Evolutionary conservation across 2,329 filamentous ascomycete genomes (phyloP).

Genomic region (Aspergillus awamori): DNA sequence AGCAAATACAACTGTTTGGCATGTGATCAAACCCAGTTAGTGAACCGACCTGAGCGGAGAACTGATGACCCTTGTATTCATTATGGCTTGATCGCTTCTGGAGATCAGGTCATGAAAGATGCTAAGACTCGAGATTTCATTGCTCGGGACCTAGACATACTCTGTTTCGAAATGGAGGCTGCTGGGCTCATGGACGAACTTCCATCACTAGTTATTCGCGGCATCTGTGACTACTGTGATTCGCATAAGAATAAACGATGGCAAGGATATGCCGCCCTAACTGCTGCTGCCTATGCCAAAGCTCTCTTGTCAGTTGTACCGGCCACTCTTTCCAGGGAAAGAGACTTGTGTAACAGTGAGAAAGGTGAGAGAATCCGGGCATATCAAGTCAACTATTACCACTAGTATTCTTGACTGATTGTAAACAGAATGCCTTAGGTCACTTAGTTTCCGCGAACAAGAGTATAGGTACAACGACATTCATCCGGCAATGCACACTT

Average conservation of each 20-base stretch:
- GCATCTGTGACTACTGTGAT: conserved; percentile 32
- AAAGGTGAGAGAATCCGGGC: no score
- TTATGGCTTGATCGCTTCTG: conserved; percentile 12
- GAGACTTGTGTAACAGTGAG: no score
- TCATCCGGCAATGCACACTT: no score
- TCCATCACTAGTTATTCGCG: conserved; percentile 27
- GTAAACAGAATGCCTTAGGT: no score
- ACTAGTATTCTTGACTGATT: no score
- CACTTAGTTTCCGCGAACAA: no score
- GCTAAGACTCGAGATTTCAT: not conserved
- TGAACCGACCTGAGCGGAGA: not conserved
- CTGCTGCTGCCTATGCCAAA: conserved; percentile 30
- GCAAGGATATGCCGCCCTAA: conserved; percentile 28
- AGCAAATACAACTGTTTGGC: not conserved
- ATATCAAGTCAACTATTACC: no score
- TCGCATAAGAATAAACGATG: conserved; percentile 30
- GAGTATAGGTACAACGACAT: no score
- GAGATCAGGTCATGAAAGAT: not conserved
- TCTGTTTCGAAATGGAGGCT: conserved; percentile 11
- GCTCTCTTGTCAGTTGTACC: conserved; percentile 5
- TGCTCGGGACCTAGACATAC: not conserved
- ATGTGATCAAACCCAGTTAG: not conserved
- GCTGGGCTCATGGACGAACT: conserved; percentile 25
- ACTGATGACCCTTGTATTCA: not conserved
- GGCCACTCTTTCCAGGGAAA: no score